Evolutionary conservation across 305 asterid species (phyloP), one percentile per base, ranked within the genome.

Genomic region (Fraxinus latifolia): DNA sequence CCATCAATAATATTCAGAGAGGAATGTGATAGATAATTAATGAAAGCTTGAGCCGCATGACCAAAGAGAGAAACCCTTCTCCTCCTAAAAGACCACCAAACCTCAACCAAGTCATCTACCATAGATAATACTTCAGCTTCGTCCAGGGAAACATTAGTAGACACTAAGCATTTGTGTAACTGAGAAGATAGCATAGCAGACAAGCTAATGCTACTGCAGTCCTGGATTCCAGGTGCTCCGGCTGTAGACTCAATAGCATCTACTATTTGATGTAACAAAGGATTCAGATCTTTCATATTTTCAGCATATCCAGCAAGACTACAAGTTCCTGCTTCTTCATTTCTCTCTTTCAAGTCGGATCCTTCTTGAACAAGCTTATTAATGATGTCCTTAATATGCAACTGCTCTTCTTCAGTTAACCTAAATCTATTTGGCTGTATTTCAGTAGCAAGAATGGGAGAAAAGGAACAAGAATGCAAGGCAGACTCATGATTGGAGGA

Each of bases 41-140:
- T 87, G 85, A 92, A 96, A 83, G 93, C 98, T 88, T 93, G 92
- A 88, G 99, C 98, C 5, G 98, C 95, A 79, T 90, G 94, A 84
- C 99, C 98, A 91, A 94, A 94, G 77, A 96, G 93, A 83, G 93
- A 91, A 85, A 95, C 92, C 87, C 93, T 89, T 88, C 98, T 91
- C 83, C 85, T 84, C 87, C 99, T 91, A 88, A 96, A 91, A 81
- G 94, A 91, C 97, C 95, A 88, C 94, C 96, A 96, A 82, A 92
- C 83, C 88, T 89, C 92, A 86, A 88, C 89, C 89, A 96, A 87
- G 87, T 89, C 92, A 82, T 84, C 86, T 82, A 92, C 87, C 83
- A 82, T 53, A 76, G 95, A 86, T 29, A 78, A 78, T 82, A 83
- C 83, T 84, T 67, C 83, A 81, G 91, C 91, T 82, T 91, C 93